Conservation (phyloP, 805 yeast genomes). For the Pichia cabralensis region DNA sequence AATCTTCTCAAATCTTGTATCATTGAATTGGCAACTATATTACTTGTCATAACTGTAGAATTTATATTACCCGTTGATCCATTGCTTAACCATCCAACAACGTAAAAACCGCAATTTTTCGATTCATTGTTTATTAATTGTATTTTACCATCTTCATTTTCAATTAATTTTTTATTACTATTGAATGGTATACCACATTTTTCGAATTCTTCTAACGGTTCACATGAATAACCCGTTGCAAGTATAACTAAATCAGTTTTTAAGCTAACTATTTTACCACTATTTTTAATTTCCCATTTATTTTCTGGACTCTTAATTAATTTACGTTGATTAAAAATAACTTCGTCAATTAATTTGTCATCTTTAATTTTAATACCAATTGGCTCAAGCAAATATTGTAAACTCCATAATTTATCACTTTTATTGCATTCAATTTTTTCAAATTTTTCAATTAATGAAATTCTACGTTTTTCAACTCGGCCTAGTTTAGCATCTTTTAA, state of each 20-base stretch:
- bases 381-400: conserved; percentile 67
- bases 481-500: conserved; percentile 25
- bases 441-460: conserved; percentile 53
- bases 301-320: conserved; percentile 23
- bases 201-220: conserved; percentile 48
- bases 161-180: conserved; percentile 39
- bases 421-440: conserved; percentile 2
- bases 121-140: conserved; percentile 33
- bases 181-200: conserved; percentile 38
- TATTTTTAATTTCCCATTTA: conserved; percentile 24
- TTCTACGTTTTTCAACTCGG: conserved; percentile 54
- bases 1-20: conserved; percentile 45
- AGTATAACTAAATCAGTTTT: conserved; percentile 59
- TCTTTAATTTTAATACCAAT: conserved; percentile 32
- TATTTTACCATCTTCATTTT: conserved; percentile 37
- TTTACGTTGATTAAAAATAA: conserved; percentile 40
- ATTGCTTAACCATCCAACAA: conserved; percentile 83
- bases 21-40: conserved; percentile 59
- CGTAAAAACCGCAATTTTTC: too few relatives aligned
- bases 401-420: conserved; percentile 41
- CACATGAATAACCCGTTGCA: conserved; percentile 76
- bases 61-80: conserved; percentile 91
- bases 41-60: conserved; percentile 78
- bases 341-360: conserved; percentile 32
- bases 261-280: conserved; percentile 20